Percentiles rank a stretch among this genome's conserved stretches.
These are phyloP conservation scores for Diaporthe caulivora DNA, from an alignment of 2,329 filamentous ascomycete species.

Conservation along the genomic window DNA sequence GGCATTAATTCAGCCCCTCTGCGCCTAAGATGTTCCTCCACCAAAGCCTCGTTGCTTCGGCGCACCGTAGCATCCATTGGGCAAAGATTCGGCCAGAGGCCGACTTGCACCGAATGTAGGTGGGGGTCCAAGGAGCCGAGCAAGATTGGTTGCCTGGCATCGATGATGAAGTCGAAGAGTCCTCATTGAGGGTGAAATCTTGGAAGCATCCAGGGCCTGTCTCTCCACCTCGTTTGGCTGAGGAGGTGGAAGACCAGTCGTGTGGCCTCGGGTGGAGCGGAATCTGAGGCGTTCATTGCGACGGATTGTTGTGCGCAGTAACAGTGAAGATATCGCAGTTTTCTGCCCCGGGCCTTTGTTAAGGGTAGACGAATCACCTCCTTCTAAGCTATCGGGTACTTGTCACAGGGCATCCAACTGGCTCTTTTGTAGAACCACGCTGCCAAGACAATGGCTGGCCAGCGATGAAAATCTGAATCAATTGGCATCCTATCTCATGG, in stretches of 20 bases:
- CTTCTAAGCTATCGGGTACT: neutral
- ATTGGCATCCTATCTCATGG: neutral
- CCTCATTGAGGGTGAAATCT: too few species aligned
- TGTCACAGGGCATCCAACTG: too few species aligned
- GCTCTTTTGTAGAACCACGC: too few species aligned
- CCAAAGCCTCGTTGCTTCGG: neutral
- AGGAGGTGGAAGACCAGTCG: neutral
- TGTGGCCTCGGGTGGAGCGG: neutral
- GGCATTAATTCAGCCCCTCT: neutral
- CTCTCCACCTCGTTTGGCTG: neutral
- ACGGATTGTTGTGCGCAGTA: neutral
- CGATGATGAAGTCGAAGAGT: neutral
- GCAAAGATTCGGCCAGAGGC: neutral
- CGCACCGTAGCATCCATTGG: neutral
- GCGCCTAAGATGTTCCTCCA: rapidly evolving
- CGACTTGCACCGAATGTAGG: neutral
- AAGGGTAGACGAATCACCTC: neutral
- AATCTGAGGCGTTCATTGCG: neutral
- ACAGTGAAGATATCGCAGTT: neutral
- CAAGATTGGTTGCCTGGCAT: neutral
- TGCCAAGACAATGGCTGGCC: neutral
- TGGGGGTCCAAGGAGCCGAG: neutral
- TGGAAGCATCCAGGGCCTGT: neutral
- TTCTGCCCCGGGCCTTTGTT: neutral
- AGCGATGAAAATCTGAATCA: neutral